Evolutionary conservation across 139 green algal species (phyloP).

Genomic region (Astrephomene gubernaculifera): DNA sequence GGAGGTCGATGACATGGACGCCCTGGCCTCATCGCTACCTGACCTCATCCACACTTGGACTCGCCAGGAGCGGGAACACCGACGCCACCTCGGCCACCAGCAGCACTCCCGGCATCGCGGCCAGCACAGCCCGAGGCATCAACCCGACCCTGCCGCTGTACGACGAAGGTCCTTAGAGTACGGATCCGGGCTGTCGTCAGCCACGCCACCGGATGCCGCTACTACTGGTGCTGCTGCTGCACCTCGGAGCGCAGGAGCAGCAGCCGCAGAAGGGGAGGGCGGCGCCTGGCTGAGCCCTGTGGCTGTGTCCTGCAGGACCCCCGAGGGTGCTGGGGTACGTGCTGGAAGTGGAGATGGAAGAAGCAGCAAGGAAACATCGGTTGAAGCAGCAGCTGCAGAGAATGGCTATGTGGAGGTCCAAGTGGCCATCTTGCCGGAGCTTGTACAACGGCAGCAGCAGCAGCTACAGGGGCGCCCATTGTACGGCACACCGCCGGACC

Average conservation of each 20-base stretch:
- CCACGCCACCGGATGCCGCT: no score
- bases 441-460: background rate
- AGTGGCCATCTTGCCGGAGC: background rate
- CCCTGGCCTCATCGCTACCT: background rate
- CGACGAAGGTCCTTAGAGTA: no score
- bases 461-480: background rate
- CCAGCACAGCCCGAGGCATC: background rate
- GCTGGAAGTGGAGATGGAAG: background rate
- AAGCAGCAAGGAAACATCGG: no score
- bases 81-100: no score
- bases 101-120: background rate
- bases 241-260: background rate
- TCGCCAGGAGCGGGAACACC: no score
- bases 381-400: background rate
- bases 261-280: background rate
- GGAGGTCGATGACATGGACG: conserved; percentile 3
- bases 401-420: background rate
- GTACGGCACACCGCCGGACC: no score
- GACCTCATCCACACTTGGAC: background rate
- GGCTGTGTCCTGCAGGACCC: background rate
- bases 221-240: no score
- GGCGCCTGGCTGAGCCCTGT: background rate
- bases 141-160: background rate
- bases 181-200: no score
- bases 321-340: background rate